Conservation (phyloP, 129 eudicot genomes). For the Helianthus tuberosus region DNA sequence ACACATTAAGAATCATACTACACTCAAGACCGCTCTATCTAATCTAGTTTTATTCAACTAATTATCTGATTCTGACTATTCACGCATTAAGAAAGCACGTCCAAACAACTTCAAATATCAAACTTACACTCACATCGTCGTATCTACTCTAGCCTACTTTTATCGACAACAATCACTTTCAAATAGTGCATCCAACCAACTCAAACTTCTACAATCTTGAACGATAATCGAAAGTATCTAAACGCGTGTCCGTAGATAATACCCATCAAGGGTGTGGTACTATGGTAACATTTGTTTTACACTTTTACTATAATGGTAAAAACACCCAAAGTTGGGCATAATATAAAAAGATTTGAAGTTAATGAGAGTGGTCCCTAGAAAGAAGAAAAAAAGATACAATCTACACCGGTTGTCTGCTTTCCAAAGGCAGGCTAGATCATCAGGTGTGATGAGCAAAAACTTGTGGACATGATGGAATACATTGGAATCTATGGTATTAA, state of each 20-base stretch:
- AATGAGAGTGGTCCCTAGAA: slow-evolving; percentile 27
- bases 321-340: slow-evolving; percentile 16
- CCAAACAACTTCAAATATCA: too few relatives aligned
- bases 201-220: not conserved
- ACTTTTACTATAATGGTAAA: slow-evolving; percentile 16
- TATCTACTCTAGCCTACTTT: not conserved
- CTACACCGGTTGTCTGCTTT: slow-evolving; percentile 34
- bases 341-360: slow-evolving; percentile 25
- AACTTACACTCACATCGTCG: too few relatives aligned
- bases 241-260: not conserved
- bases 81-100: too few relatives aligned
- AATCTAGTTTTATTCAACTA: too few relatives aligned
- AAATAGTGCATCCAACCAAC: not conserved
- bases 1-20: not conserved
- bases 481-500: slow-evolving; percentile 40
- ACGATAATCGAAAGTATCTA: not conserved
- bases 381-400: slow-evolving; percentile 4
- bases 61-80: too few relatives aligned
- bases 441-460: slow-evolving; percentile 37
- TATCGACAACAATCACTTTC: not conserved
- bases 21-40: too few relatives aligned
- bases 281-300: not conserved
- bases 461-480: slow-evolving; percentile 39
- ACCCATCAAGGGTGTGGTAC: not conserved
- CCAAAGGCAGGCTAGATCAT: slow-evolving; percentile 35